A percentile compares a stretch with the other conserved stretches of the same genome.
phyloP scores from a whole-genome alignment of 2,329 filamentous ascomycete genomes.

The Pyricularia pennisetigena region DNA sequence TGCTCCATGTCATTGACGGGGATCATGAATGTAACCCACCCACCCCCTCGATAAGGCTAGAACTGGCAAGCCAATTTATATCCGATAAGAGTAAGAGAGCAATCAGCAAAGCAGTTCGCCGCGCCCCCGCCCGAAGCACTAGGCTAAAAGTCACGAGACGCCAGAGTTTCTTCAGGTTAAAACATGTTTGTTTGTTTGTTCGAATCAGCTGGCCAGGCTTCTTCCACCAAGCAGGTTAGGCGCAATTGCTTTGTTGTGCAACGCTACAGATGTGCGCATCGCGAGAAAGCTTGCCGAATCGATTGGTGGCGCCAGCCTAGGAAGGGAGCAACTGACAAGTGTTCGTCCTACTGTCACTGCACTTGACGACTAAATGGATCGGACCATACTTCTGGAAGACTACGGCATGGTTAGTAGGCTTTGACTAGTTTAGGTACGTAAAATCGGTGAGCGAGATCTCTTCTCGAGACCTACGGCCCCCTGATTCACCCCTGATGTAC shows the following conservation, averaged over 20 bases:
- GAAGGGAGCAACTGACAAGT: neutral
- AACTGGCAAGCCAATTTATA: neutral
- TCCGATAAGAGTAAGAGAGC: neutral
- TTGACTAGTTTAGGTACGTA: neutral
- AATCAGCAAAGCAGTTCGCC: neutral
- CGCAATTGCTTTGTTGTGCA: neutral
- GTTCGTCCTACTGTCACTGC: neutral
- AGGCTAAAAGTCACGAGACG: neutral
- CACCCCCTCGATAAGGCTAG: neutral
- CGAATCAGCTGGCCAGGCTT: neutral
- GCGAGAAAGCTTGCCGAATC: neutral
- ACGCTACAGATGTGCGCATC: neutral
- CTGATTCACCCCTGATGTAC: neutral
- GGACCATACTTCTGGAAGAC: neutral
- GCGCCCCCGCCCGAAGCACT: neutral
- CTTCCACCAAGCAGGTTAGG: neutral
- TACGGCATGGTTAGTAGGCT: neutral
- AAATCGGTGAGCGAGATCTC: conserved; percentile 1
- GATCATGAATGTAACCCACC: neutral
- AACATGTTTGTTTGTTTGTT: neutral
- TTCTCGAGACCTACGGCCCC: neutral
- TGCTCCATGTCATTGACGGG: neutral
- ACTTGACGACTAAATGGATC: neutral
- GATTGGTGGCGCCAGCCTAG: neutral
- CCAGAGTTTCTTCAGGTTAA: neutral